Conservation (phyloP, 768 basidiomycete genomes). For the Tephrocybe sp. region DNA sequence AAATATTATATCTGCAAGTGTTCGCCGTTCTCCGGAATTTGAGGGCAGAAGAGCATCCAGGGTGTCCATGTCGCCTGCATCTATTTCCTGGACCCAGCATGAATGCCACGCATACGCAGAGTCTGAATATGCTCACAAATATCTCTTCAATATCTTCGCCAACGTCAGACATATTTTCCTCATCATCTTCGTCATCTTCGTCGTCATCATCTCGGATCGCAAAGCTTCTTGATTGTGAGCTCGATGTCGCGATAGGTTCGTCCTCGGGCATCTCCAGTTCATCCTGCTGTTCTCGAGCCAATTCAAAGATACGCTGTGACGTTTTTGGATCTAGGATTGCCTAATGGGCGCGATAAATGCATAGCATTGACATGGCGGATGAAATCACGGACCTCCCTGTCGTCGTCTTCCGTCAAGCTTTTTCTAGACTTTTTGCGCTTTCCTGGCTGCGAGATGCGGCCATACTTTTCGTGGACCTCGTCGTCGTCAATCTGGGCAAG, state of each 20-base stretch:
- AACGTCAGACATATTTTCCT: constrained; percentile 36
- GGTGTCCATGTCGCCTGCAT: constrained; percentile 84
- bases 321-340: constrained; percentile 76
- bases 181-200: constrained; percentile 43
- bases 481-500: constrained; percentile 83
- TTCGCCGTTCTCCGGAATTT: constrained; percentile 74
- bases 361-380: constrained; percentile 12
- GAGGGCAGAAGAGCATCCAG: constrained; percentile 80
- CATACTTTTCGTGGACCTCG: constrained; percentile 76
- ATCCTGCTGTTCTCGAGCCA: constrained; percentile 92
- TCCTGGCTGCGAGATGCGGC: constrained; percentile 71
- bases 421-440: constrained; percentile 66
- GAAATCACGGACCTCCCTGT: constrained; percentile 45
- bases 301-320: constrained; percentile 85
- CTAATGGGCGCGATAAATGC: constrained; percentile 36
- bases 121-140: constrained; percentile 43
- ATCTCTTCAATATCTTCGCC: constrained; percentile 59
- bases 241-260: constrained; percentile 30
- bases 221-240: constrained; percentile 34
- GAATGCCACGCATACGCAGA: constrained; percentile 7
- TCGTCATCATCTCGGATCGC: constrained; percentile 40
- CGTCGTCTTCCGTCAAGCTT: constrained; percentile 47
- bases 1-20: constrained; percentile 96
- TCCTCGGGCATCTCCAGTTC: constrained; percentile 69
- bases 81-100: constrained; percentile 67